These are phyloP conservation scores for Durotheca rogersii DNA, from an alignment of 495 filamentous ascomycete genomes.

Conservation along the genomic window DNA sequence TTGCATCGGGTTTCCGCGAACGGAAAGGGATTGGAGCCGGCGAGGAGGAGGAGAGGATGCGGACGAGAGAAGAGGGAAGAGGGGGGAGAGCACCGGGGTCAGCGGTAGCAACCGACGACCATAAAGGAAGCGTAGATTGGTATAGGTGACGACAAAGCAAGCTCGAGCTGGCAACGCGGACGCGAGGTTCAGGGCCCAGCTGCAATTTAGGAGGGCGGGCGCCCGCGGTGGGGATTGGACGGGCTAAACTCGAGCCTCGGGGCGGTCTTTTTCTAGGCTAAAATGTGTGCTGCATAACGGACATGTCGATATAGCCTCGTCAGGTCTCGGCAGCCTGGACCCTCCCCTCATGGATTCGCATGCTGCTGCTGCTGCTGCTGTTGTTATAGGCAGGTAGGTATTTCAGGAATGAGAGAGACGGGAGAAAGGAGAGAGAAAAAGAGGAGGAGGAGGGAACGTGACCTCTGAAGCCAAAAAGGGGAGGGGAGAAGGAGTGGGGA, in stretches of 20 bases:
- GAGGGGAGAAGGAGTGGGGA: neutral
- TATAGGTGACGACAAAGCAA: slow-evolving; percentile 12
- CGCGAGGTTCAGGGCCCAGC: slow-evolving; percentile 16
- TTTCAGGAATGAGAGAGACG: neutral
- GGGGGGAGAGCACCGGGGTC: too few species aligned
- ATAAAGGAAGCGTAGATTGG: too few species aligned
- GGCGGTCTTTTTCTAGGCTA: slow-evolving; percentile 34
- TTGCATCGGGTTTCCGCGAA: slow-evolving; percentile 18
- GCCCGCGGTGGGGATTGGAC: slow-evolving; percentile 31
- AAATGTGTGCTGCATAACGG: slow-evolving; percentile 32
- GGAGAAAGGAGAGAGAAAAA: neutral
- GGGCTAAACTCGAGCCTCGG: slow-evolving; percentile 32
- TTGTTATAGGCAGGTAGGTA: slow-evolving; percentile 10
- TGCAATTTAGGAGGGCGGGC: slow-evolving; percentile 15
- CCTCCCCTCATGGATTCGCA: too few species aligned
- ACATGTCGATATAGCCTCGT: slow-evolving; percentile 28
- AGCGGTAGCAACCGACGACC: neutral
- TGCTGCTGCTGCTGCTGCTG: slow-evolving; percentile 6
- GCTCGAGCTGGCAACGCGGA: slow-evolving; percentile 12
- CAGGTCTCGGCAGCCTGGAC: slow-evolving; percentile 29
- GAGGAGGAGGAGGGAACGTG: neutral
- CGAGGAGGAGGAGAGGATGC: slow-evolving; percentile 7
- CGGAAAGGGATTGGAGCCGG: slow-evolving; percentile 33
- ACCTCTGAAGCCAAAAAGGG: neutral
- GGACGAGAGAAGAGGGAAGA: too few species aligned